Percentiles rank a stretch among this genome's conserved stretches.
Conservation (phyloP, 1,284 basidiomycete genomes). For the Cryptococcus maquisensis region DNA sequence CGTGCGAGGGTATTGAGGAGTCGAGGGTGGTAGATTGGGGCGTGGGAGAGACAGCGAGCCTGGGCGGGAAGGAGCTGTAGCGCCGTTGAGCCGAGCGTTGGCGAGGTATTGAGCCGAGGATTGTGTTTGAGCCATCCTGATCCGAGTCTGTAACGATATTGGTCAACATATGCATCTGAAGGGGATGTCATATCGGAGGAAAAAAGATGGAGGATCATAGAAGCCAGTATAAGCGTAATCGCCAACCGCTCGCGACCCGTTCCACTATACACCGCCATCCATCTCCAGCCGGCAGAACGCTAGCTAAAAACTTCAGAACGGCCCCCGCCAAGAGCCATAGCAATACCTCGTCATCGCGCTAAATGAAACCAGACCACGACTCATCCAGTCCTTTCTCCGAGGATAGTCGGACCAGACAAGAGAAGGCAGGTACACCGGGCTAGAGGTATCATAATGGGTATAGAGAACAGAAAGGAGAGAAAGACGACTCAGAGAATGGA, state of each 20-base stretch:
- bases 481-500: slow-evolving; percentile 47
- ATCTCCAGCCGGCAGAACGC: slow-evolving; percentile 28
- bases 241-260: slow-evolving; percentile 18
- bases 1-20: too few species aligned
- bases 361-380: neutral
- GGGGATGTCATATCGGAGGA: neutral
- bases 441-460: slow-evolving; percentile 23
- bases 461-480: slow-evolving; percentile 16
- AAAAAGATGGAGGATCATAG: slow-evolving; percentile 37
- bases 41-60: neutral
- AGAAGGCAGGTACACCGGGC: slow-evolving; percentile 8
- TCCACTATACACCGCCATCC: slow-evolving; percentile 26
- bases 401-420: neutral
- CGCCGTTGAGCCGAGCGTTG: neutral
- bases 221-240: slow-evolving; percentile 45
- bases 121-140: slow-evolving; percentile 26
- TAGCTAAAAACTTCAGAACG: slow-evolving; percentile 11
- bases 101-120: slow-evolving; percentile 4
- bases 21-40: neutral
- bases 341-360: slow-evolving; percentile 23
- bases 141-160: neutral
- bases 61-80: neutral
- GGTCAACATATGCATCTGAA: slow-evolving; percentile 21
- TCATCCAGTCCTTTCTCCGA: slow-evolving; percentile 6
- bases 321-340: slow-evolving; percentile 23